Conservation (phyloP, 2,329 filamentous ascomycete genomes). For the Diaporthe caulivora region DNA sequence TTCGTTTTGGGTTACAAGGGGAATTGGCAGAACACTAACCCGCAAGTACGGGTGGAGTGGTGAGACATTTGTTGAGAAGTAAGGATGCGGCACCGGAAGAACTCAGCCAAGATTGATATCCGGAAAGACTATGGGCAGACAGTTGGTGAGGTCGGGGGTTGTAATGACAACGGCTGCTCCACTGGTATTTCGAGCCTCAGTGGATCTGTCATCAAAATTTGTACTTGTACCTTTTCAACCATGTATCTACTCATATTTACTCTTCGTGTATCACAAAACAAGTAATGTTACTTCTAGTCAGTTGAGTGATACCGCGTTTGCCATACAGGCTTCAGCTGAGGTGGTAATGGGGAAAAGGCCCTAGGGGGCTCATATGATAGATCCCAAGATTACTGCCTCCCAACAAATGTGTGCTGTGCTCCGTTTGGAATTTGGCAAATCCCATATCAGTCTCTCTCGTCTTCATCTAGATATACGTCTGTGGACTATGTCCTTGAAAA, state of each 20-base stretch:
- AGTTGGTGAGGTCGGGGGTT: neutral
- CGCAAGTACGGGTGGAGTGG: constrained; percentile 17
- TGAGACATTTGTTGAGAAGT: neutral
- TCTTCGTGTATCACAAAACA: neutral
- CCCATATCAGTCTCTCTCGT: neutral
- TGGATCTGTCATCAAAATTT: neutral
- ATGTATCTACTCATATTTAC: neutral
- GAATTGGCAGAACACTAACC: neutral
- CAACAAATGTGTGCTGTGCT: neutral
- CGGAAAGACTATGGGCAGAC: neutral
- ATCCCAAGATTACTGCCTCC: neutral
- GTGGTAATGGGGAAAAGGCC: neutral
- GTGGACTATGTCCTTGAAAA: too few species aligned
- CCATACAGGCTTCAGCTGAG: neutral
- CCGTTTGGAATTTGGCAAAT: neutral
- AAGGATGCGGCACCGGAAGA: neutral
- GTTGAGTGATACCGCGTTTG: neutral
- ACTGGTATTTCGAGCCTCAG: neutral
- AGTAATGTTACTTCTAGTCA: neutral
- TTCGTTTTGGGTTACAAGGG: neutral
- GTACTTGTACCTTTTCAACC: neutral
- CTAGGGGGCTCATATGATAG: neutral
- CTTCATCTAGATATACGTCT: neutral
- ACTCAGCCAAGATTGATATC: too few species aligned
- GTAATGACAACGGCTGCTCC: neutral